phyloP scores from a whole-genome alignment of 768 basidiomycete species.

The Calocybe cyanea region DNA sequence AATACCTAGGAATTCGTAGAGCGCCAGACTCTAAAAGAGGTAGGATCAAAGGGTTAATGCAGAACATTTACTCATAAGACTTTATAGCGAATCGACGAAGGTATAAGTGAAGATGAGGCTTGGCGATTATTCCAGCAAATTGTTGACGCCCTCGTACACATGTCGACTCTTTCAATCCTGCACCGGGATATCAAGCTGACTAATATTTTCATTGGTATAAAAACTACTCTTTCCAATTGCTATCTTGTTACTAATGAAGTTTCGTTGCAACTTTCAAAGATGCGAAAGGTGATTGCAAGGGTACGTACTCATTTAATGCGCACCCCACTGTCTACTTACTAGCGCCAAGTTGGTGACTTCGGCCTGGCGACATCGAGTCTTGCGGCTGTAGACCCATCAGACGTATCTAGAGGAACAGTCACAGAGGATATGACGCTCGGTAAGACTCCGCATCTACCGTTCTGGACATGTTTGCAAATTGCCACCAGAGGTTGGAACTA shows the following conservation, averaged over 20 bases:
- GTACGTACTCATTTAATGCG: constrained; percentile 24
- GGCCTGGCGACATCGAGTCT: constrained; percentile 84
- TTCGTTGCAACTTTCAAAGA: constrained; percentile 36
- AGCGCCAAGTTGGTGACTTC: constrained; percentile 95
- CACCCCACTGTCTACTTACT: constrained; percentile 10
- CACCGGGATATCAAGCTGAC: constrained; percentile 90
- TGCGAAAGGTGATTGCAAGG: constrained; percentile 81
- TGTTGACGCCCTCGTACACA: constrained; percentile 84
- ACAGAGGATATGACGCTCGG: constrained; percentile 77
- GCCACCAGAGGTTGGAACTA: constrained; percentile 77
- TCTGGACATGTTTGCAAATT: background rate
- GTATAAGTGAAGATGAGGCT: constrained; percentile 77
- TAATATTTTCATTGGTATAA: constrained; percentile 89
- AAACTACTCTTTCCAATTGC: background rate
- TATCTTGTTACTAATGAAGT: constrained; percentile 13
- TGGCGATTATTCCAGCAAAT: constrained; percentile 92
- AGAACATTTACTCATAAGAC: constrained; percentile 1
- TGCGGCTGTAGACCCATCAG: constrained; percentile 73
- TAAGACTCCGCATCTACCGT: constrained; percentile 21
- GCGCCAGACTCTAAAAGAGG: constrained; percentile 86
- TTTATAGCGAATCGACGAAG: constrained; percentile 70
- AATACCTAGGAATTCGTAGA: constrained; percentile 77
- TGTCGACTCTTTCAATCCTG: constrained; percentile 83
- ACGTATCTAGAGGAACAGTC: constrained; percentile 43
- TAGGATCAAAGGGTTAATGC: constrained; percentile 20